Evolutionary conservation across 2,329 filamentous ascomycete genomes (phyloP).

Genomic region (Pestalotiopsis sp.): DNA sequence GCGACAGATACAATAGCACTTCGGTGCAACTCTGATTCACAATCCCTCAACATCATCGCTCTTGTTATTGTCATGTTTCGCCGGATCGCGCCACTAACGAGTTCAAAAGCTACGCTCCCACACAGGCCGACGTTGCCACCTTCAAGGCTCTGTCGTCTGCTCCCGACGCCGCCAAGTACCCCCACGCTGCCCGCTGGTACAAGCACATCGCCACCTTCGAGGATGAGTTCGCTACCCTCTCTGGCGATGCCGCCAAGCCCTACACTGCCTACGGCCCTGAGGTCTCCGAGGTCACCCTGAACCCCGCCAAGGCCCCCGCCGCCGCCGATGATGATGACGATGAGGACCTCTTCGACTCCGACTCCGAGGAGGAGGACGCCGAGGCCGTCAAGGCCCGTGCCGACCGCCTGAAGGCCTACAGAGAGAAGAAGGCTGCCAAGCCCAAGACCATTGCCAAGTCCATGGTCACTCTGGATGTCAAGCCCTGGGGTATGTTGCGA

Average conservation of each 20-base stretch:
- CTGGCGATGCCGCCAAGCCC: constrained; percentile 87
- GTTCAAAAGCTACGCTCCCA: constrained; percentile 60
- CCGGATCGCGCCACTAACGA: constrained; percentile 1
- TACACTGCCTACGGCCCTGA: constrained; percentile 93
- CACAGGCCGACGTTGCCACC: constrained; percentile 93
- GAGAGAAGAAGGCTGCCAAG: constrained; percentile 95
- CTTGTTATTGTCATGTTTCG: not conserved
- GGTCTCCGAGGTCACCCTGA: constrained; percentile 73
- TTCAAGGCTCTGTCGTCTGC: constrained; percentile 84
- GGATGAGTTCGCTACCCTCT: constrained; percentile 87
- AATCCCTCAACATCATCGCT: constrained; percentile 2
- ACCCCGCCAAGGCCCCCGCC: constrained; percentile 81
- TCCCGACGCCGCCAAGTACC: constrained; percentile 85
- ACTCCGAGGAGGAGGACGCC: constrained; percentile 91
- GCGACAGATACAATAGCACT: constrained; percentile 39
- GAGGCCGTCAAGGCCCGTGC: constrained; percentile 84
- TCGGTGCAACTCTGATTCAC: constrained; percentile 37
- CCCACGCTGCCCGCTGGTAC: constrained; percentile 96
- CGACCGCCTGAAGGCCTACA: constrained; percentile 90
- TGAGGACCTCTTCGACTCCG: constrained; percentile 90
- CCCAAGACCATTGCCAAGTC: constrained; percentile 93
- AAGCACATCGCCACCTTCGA: constrained; percentile 96
- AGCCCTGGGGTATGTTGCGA: constrained; percentile 88
- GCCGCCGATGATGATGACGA: constrained; percentile 76
- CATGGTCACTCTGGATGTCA: constrained; percentile 92